Percentiles rank a stretch among this genome's conserved stretches.
Evolutionary conservation across 176 grass and related monocot genomes (phyloP).

Genomic region (Echinochloa phyllopogon): DNA sequence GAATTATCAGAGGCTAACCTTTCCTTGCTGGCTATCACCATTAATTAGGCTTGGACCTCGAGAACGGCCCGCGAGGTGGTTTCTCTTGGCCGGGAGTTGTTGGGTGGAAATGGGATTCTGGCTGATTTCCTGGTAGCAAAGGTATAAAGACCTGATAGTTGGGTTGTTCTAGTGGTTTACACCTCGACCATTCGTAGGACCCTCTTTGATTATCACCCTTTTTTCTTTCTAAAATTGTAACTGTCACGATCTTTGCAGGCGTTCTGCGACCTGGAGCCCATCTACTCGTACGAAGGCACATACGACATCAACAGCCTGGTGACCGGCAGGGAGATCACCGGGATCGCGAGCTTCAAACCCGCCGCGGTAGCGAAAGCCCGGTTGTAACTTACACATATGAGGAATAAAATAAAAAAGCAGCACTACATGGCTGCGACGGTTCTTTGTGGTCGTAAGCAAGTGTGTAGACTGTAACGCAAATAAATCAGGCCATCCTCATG

Average conservation of each 20-base stretch:
- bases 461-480: neutral
- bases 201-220: neutral
- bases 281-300: constrained; percentile 75
- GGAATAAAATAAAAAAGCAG: too few species aligned
- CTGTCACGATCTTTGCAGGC: constrained; percentile 42
- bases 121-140: constrained; percentile 83
- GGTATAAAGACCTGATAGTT: constrained; percentile 39
- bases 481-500: neutral
- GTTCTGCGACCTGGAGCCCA: constrained; percentile 90
- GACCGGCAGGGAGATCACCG: constrained; percentile 79
- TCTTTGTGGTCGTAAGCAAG: neutral
- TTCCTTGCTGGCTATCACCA: neutral
- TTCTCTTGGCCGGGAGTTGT: constrained; percentile 68
- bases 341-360: constrained; percentile 82
- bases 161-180: neutral
- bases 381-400: constrained; percentile 28
- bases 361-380: constrained; percentile 51
- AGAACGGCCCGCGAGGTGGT: constrained; percentile 66
- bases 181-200: neutral
- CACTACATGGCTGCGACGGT: neutral
- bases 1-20: neutral
- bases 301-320: constrained; percentile 85
- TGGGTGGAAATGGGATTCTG: constrained; percentile 85
- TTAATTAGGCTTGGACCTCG: constrained; percentile 66
- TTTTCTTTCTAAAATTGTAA: neutral